Evolutionary conservation across 345 rosid genomes (phyloP).

Genomic region (Ceriops zippeliana): DNA sequence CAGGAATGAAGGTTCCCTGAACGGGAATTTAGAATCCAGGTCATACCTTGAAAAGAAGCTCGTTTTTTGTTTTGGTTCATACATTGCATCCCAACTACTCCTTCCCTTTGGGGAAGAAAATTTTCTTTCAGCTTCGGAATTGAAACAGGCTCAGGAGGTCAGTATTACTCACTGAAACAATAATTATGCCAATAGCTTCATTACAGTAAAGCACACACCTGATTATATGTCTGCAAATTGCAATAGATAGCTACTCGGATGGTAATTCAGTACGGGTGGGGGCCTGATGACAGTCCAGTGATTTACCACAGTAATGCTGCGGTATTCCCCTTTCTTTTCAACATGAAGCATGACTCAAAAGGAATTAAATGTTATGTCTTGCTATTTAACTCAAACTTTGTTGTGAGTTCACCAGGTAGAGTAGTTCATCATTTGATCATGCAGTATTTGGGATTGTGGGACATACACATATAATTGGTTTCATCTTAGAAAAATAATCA

Average conservation of each 20-base stretch:
- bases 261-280: conserved; percentile 99
- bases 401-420: conserved; percentile 1
- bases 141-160: conserved; percentile 90
- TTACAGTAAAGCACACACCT: not conserved
- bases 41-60: conserved; percentile 95
- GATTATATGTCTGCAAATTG: conserved; percentile 25
- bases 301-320: conserved; percentile 67
- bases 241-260: conserved; percentile 85
- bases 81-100: conserved; percentile 76
- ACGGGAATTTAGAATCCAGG: conserved; percentile 73
- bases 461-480: not conserved
- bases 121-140: conserved; percentile 68
- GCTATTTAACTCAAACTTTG: not conserved
- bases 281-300: conserved; percentile 91
- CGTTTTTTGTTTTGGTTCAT: conserved; percentile 90
- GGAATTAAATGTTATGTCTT: not conserved
- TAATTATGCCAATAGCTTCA: not conserved
- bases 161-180: conserved; percentile 14
- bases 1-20: conserved; percentile 57
- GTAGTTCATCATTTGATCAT: not conserved
- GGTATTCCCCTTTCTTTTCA: conserved; percentile 45
- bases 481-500: no score
- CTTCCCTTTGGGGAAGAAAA: conserved; percentile 88
- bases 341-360: not conserved
- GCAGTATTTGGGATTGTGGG: not conserved